Conservation (phyloP, 805 yeast genomes). For the Saturnispora besseyi region DNA sequence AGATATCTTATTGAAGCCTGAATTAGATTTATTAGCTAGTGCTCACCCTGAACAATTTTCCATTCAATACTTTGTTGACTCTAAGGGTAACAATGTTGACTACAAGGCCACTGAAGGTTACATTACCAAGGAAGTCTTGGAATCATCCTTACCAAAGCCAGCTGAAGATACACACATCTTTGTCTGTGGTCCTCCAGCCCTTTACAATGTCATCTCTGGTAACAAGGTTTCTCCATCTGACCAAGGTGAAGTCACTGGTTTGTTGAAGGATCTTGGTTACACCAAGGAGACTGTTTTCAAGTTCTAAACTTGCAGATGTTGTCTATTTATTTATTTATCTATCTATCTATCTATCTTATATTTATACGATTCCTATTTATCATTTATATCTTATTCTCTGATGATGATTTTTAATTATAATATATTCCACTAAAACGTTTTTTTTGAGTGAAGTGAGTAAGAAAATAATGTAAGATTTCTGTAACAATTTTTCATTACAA, state of each 20-base stretch:
- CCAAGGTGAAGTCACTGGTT: conserved; percentile 92
- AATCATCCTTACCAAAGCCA: conserved; percentile 54
- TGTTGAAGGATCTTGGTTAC: conserved; percentile 81
- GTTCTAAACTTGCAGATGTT: conserved; percentile 37
- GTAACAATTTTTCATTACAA: neutral
- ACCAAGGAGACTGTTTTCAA: conserved; percentile 82
- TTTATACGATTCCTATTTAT: neutral
- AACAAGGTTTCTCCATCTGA: conserved; percentile 74
- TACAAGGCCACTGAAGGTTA: conserved; percentile 61
- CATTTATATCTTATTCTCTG: neutral
- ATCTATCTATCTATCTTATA: neutral
- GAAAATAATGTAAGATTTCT: neutral
- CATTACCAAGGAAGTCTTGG: conserved; percentile 68
- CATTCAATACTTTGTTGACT: conserved; percentile 73
- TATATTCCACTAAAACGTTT: neutral
- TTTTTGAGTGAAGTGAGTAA: neutral
- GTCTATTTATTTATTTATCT: neutral
- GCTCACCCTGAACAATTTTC: conserved; percentile 71
- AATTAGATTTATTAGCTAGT: conserved; percentile 59
- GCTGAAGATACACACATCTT: conserved; percentile 59
- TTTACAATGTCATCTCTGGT: conserved; percentile 85
- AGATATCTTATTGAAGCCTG: conserved; percentile 77
- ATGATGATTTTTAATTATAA: neutral
- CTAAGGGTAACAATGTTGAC: conserved; percentile 30
- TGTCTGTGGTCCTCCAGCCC: conserved; percentile 93